phyloP scores from a whole-genome alignment of 2,329 filamentous ascomycete genomes.

The Talaromyces verruculosus region DNA sequence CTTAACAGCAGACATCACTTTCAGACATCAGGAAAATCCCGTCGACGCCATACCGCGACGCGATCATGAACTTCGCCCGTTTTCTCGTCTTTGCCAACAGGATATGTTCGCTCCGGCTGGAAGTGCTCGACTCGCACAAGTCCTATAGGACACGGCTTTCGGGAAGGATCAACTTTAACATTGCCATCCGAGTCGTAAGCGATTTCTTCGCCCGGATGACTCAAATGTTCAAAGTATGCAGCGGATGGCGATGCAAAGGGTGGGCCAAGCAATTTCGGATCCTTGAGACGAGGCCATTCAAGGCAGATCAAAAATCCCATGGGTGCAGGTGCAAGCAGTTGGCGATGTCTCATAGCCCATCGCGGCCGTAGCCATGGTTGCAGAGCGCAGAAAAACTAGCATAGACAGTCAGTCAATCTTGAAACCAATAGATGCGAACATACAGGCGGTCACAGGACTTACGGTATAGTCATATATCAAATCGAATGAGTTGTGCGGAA shows the following conservation, averaged over 20 bases:
- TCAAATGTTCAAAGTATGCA: constrained; percentile 71
- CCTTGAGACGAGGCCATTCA: constrained; percentile 76
- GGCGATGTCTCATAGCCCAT: constrained; percentile 58
- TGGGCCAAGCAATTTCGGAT: constrained; percentile 64
- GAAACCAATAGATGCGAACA: not conserved
- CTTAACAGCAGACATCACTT: not conserved
- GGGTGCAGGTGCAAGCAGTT: constrained; percentile 52
- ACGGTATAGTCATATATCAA: constrained; percentile 65
- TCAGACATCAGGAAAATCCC: constrained; percentile 18
- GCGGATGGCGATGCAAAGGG: constrained; percentile 69
- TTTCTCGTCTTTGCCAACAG: constrained; percentile 50
- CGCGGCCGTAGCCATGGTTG: constrained; percentile 54
- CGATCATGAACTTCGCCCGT: constrained; percentile 43
- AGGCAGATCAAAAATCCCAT: constrained; percentile 61
- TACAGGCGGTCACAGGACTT: constrained; percentile 28
- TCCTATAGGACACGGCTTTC: constrained; percentile 41
- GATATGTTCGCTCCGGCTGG: constrained; percentile 58
- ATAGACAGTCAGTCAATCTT: constrained; percentile 11
- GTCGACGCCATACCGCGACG: constrained; percentile 46
- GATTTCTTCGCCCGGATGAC: constrained; percentile 66
- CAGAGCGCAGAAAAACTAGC: constrained; percentile 61
- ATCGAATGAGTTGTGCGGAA: constrained; percentile 41
- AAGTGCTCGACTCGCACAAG: constrained; percentile 55
- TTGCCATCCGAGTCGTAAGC: constrained; percentile 59
- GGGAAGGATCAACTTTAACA: constrained; percentile 50